Percentiles rank a stretch among this genome's conserved stretches.
Evolutionary conservation across 805 yeast species (phyloP).

Genomic region (Ogataea polymorpha): DNA sequence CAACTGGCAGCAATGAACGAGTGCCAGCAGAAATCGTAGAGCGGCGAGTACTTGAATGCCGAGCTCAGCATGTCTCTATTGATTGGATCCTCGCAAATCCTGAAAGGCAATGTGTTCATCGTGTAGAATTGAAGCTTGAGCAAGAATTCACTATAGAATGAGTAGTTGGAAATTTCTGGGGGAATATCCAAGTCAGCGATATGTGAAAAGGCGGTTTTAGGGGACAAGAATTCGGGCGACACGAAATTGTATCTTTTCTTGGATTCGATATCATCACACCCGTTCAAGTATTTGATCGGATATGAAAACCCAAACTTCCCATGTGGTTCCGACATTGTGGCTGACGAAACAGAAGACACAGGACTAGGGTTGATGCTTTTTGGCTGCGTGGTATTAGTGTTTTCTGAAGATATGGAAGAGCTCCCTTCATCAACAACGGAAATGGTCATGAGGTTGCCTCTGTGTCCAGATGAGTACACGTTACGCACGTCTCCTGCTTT

Average conservation of each 20-base stretch:
- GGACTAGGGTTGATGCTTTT: slow-evolving; percentile 7
- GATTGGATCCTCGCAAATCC: slow-evolving; percentile 16
- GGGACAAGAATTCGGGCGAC: slow-evolving; percentile 18
- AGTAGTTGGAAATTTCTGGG: slow-evolving; percentile 16
- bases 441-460: not conserved
- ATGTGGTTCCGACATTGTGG: not conserved
- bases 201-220: slow-evolving; percentile 18
- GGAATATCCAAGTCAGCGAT: slow-evolving; percentile 10
- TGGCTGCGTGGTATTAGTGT: not conserved
- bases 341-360: slow-evolving; percentile 9
- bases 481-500: not conserved
- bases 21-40: slow-evolving; percentile 22
- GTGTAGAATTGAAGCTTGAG: slow-evolving; percentile 16
- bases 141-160: slow-evolving; percentile 17
- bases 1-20: slow-evolving; percentile 19
- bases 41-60: slow-evolving; percentile 8
- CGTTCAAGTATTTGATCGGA: not conserved
- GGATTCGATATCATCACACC: not conserved
- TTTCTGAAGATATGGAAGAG: slow-evolving; percentile 3
- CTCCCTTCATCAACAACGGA: not conserved
- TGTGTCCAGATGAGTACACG: not conserved
- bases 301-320: not conserved
- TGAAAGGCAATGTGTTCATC: slow-evolving; percentile 18
- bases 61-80: slow-evolving; percentile 14
- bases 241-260: slow-evolving; percentile 5